Base-by-base conservation (phyloP, 1,284 basidiomycete species). In the Melampsora larici-populina region DNA sequence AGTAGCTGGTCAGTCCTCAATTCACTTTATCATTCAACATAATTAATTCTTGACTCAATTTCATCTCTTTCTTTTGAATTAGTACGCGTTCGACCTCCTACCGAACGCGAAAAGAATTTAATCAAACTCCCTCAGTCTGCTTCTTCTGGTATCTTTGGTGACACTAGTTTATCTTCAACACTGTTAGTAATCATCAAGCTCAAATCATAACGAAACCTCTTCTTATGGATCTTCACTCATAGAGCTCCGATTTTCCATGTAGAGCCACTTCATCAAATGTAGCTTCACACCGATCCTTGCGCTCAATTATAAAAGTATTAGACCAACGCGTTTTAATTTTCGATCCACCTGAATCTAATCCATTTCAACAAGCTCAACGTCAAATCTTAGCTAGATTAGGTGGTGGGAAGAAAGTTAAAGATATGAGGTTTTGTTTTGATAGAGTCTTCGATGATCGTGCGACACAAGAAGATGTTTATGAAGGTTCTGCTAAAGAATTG, bases 61-160 rank as follows among this genome's bases (percentile, higher is more conserved):
- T n/a, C 65, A 63, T 9, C 65, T 49, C 26, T 6, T 26, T 43
- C 7, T 43, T 66, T n/a, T 2, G 36, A 65, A 55, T 36, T 83
- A 94, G 94, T 97, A 70, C 93, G 94, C 80, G 91, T 95, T 74
- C 89, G 94, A 76, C 94, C 94, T 68, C 92, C 94, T 78, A 91
- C 90, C 36, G 78, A 89, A 70, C 91, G 89, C 87, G 95, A 97
- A 85, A 88, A 89, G 24, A 89, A 90, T 18, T 89, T 91, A 70
- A 88, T 97, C 55, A 78, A 70, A 9, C 33, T 90, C 90, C 73
- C 64, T 80, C 79, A 80, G 81, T 82, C 75, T 88, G 86, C 73
- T 90, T 89, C 82, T 89, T 91, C 81, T 86, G 86, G 36, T 87
- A 87, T 94, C 79, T 89, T 92, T 65, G 91, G 91, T 48, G 93